A percentile compares a stretch with the other conserved stretches of the same genome.
phyloP scores from a whole-genome alignment of 108 stramenopile species.

The Asterionellopsis glacialis region DNA sequence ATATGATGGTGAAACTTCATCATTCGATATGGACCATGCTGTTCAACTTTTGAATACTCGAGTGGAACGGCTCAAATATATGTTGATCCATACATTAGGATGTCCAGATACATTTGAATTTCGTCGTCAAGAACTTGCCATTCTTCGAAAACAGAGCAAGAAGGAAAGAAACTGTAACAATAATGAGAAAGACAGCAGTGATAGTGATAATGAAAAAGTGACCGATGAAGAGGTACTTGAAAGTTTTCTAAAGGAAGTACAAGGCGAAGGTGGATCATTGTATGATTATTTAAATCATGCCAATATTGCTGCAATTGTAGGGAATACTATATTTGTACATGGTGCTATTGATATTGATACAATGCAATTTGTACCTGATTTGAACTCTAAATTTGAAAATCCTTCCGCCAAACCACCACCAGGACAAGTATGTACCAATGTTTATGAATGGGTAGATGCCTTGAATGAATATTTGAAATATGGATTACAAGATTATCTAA shows the following conservation, averaged over 20 bases:
- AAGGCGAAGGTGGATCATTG: slow-evolving; percentile 33
- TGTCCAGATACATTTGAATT: slow-evolving; percentile 64
- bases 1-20: too few species aligned
- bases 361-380: slow-evolving; percentile 46
- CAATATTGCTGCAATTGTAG: slow-evolving; percentile 39
- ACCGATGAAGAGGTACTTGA: slow-evolving; percentile 56
- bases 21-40: too few species aligned
- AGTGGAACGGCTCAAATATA: slow-evolving; percentile 41
- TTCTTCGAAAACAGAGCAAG: slow-evolving; percentile 3
- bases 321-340: slow-evolving; percentile 67
- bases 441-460: slow-evolving; percentile 46
- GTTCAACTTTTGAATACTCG: slow-evolving; percentile 26
- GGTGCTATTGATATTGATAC: slow-evolving; percentile 47
- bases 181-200: not conserved
- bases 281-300: slow-evolving; percentile 47
- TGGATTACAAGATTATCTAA: slow-evolving; percentile 37
- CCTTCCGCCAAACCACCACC: slow-evolving; percentile 25
- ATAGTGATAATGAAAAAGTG: slow-evolving; percentile 6
- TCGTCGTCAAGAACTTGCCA: slow-evolving; percentile 45
- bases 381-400: slow-evolving; percentile 39
- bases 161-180: too few species aligned
- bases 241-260: slow-evolving; percentile 45
- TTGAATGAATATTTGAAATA: slow-evolving; percentile 35
- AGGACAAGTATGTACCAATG: slow-evolving; percentile 23
- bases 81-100: slow-evolving; percentile 58